Evolutionary conservation across 1,284 basidiomycete species (phyloP).

Genomic region (Pisolithus thermaeus): DNA sequence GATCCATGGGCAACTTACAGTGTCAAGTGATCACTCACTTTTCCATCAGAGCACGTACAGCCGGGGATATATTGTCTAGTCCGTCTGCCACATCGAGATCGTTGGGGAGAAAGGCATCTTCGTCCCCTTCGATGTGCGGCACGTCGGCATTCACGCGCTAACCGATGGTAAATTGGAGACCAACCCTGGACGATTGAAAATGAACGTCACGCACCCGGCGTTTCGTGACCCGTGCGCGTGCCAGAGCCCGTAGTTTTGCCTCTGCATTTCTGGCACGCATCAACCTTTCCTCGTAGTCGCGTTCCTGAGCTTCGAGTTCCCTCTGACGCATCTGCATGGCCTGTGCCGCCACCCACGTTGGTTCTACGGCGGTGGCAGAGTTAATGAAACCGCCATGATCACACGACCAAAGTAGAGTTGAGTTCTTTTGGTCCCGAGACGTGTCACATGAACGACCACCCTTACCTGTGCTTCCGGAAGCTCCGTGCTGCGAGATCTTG

Average conservation of each 20-base stretch:
- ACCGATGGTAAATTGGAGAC: conserved; percentile 8
- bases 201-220: conserved; percentile 40
- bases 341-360: conserved; percentile 80
- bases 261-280: conserved; percentile 57
- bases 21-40: conserved; percentile 44
- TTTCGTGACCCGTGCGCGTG: conserved; percentile 54
- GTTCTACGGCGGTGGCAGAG: conserved; percentile 36
- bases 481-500: conserved; percentile 36
- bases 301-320: conserved; percentile 62
- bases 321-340: conserved; percentile 58
- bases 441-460: conserved; percentile 6
- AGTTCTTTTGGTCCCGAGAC: neutral
- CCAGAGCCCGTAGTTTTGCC: conserved; percentile 50
- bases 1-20: neutral
- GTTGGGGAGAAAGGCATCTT: conserved; percentile 62
- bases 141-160: conserved; percentile 17
- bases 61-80: conserved; percentile 67
- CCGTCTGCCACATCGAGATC: conserved; percentile 31
- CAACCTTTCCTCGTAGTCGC: conserved; percentile 58
- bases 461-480: conserved; percentile 32
- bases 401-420: neutral
- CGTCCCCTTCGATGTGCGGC: conserved; percentile 30
- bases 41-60: conserved; percentile 75
- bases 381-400: neutral
- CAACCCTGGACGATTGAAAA: neutral